phyloP scores from a whole-genome alignment of 768 basidiomycete species.

The Lactifluus piperatus region DNA sequence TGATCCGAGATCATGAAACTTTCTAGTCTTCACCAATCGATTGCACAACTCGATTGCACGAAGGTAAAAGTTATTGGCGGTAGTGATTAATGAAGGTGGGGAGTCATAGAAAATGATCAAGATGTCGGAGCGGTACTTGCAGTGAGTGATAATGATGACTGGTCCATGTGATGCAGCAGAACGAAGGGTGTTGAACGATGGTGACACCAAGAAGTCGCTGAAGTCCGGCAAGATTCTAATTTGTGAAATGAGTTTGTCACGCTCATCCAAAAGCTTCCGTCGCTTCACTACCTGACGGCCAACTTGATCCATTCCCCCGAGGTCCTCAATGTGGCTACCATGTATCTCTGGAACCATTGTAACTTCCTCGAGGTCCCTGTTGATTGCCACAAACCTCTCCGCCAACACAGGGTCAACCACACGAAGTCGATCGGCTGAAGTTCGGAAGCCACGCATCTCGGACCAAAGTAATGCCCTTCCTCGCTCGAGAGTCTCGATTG shows the following conservation, averaged over 20 bases:
- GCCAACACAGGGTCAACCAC: not conserved
- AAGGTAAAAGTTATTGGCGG: not conserved
- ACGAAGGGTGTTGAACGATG: not conserved
- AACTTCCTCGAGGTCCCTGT: not conserved
- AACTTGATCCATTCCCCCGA: not conserved
- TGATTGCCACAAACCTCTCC: not conserved
- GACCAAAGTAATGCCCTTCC: constrained; percentile 13
- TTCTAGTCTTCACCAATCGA: not conserved
- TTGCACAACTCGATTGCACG: not conserved
- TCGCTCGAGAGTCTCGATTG: constrained; percentile 8
- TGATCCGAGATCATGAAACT: not conserved
- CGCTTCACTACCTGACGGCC: not conserved
- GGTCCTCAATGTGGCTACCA: not conserved
- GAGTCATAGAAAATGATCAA: not conserved
- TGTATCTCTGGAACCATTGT: not conserved
- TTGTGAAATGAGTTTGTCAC: not conserved
- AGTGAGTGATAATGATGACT: constrained; percentile 1
- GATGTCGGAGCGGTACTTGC: not conserved
- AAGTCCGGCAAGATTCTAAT: not conserved
- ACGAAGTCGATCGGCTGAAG: constrained; percentile 3
- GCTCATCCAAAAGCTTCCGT: not conserved
- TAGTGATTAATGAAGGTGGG: not conserved
- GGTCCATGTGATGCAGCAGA: constrained; percentile 1
- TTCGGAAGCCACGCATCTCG: constrained; percentile 5
- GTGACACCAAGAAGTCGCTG: not conserved